phyloP scores from a whole-genome alignment of 768 basidiomycete species.

The Gymnopilus dilepis region DNA sequence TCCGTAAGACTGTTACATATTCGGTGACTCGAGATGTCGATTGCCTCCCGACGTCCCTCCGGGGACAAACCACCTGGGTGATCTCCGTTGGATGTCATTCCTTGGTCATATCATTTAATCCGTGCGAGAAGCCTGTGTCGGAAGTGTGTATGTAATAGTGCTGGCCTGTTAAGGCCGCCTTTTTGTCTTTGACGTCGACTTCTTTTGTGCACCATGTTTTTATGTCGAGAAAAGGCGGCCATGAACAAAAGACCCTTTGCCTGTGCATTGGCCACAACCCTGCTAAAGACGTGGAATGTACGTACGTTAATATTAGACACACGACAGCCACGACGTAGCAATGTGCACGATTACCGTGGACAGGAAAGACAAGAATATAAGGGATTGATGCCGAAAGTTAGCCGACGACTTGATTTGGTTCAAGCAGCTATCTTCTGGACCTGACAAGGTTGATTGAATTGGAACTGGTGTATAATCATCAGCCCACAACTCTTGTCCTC shows the following conservation, averaged over 20 bases:
- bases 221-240: not conserved
- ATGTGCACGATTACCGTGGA: constrained; percentile 12
- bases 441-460: constrained; percentile 34
- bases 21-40: constrained; percentile 9
- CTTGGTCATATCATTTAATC: not conserved
- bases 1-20: constrained; percentile 4
- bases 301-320: constrained; percentile 11
- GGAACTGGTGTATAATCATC: constrained; percentile 32
- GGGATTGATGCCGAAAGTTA: constrained; percentile 26
- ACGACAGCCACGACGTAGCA: constrained; percentile 5
- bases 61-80: constrained; percentile 11
- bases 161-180: not conserved
- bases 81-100: constrained; percentile 14
- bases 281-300: not conserved
- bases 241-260: not conserved
- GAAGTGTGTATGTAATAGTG: not conserved
- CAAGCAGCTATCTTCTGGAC: constrained; percentile 33
- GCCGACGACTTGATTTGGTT: constrained; percentile 32
- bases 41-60: constrained; percentile 18
- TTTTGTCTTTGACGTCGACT: constrained; percentile 3
- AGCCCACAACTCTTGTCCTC: constrained; percentile 23
- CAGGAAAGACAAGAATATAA: constrained; percentile 12
- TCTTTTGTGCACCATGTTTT: not conserved
- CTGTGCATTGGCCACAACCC: not conserved
- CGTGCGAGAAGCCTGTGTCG: not conserved